Conservation (phyloP, 192 early-diverging fungal genomes). For the Coemansia sp. region DNA sequence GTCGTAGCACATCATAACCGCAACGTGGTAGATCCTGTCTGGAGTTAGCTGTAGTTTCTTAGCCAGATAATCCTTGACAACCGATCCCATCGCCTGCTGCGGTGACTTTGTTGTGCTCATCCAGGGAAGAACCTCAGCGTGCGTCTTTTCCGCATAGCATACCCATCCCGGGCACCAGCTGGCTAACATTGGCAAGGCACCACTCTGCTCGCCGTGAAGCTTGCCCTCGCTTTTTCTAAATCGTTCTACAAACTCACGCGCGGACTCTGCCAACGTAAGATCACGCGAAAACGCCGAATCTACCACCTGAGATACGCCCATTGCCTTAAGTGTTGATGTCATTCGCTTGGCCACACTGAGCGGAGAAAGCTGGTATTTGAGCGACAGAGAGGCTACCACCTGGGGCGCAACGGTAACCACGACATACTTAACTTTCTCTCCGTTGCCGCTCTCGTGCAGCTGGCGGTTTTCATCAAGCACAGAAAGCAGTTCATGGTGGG, state of each 20-base stretch:
- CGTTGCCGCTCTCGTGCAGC: conserved; percentile 22
- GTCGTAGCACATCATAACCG: conserved; percentile 98
- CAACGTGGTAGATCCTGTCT: conserved; percentile 86
- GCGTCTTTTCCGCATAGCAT: conserved; percentile 99
- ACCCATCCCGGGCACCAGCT: conserved; percentile 87
- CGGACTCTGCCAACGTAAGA: conserved; percentile 78
- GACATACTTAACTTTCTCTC: conserved; percentile 43
- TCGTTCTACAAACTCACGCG: conserved; percentile 84
- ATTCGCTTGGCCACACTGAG: conserved; percentile 70
- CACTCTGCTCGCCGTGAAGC: conserved; percentile 8
- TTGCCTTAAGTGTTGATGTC: conserved; percentile 71
- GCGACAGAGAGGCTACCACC: conserved; percentile 83
- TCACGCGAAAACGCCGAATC: conserved; percentile 91
- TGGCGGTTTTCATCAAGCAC: conserved; percentile 46
- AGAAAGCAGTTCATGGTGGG: conserved; percentile 77
- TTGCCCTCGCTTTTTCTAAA: conserved; percentile 53
- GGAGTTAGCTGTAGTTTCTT: conserved; percentile 63
- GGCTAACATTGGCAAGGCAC: conserved; percentile 61
- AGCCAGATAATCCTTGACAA: conserved; percentile 85
- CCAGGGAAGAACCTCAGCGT: conserved; percentile 82
- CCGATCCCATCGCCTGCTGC: conserved; percentile 94
- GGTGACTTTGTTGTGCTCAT: conserved; percentile 92
- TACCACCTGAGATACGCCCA: conserved; percentile 85
- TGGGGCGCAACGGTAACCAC: conserved; percentile 93
- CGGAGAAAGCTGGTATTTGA: conserved; percentile 74